Conservation (phyloP, 352 stramenopile species). For the Globisporangium emineosum region DNA sequence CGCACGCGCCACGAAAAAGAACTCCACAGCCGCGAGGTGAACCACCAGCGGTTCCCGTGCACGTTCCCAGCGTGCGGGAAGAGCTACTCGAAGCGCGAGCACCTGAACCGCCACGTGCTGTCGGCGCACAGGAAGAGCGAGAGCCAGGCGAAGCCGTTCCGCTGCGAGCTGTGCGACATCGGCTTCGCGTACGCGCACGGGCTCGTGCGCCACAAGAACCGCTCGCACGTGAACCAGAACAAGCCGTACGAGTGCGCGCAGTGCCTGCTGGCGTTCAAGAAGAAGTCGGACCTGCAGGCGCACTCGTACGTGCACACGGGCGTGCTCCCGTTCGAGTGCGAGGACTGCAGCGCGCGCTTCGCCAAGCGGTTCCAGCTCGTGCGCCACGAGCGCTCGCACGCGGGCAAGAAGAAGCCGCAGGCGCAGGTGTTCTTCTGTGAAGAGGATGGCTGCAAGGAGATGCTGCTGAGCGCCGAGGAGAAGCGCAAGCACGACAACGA, state of each 20-base stretch:
- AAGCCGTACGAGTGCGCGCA: conserved; percentile 52
- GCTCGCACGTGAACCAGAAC: conserved; percentile 49
- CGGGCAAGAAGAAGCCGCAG: conserved; percentile 22
- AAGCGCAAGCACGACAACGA: conserved; percentile 38
- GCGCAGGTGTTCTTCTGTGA: conserved; percentile 52
- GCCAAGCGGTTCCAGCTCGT: conserved; percentile 58
- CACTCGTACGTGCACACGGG: conserved; percentile 79
- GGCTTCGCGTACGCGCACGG: conserved; percentile 73
- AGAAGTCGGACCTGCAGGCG: conserved; percentile 74
- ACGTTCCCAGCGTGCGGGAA: conserved; percentile 37
- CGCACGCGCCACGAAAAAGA: conserved; percentile 30
- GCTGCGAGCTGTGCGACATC: conserved; percentile 51
- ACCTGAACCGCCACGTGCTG: conserved; percentile 50
- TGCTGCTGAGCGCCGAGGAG: conserved; percentile 50
- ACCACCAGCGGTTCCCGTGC: conserved; percentile 39
- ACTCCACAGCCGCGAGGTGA: conserved; percentile 15
- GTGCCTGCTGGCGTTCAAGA: conserved; percentile 74
- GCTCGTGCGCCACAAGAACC: conserved; percentile 45
- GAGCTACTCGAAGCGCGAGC: conserved; percentile 62
- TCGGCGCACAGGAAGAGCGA: conserved; percentile 34
- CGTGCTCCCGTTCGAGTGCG: conserved; percentile 66
- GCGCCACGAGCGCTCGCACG: conserved; percentile 46
- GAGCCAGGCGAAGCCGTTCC: conserved; percentile 43
- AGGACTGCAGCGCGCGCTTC: conserved; percentile 54
- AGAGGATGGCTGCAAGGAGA: conserved; percentile 38